Evolutionary conservation across 306 rosid genomes (phyloP), one percentile per base, ranked within the genome.

Genomic region (Quercus rubra): DNA sequence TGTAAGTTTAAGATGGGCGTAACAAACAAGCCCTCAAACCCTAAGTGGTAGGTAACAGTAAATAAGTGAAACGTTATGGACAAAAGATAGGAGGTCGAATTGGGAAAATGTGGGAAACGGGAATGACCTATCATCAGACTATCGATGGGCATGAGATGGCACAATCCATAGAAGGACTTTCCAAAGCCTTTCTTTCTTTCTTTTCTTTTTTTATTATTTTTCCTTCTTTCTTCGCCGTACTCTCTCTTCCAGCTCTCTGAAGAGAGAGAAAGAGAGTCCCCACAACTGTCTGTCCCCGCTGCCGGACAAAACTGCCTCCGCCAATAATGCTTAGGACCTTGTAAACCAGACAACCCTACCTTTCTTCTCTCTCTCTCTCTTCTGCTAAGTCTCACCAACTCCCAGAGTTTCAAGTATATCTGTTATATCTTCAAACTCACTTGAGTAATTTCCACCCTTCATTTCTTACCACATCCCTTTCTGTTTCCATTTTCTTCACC

Each of bases 241-340:
- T 70, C 74, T 71, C 46, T 43, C 28, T 69, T 27, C 46, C 46
- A 38, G 43, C 11, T 38, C 43, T 7, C 10, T 33, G 38, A 54
- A 14, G 70, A 70, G 17, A 81, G 76, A 74, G 85, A 68, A 74
- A 56, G 61, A 46, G 58, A 55, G 76, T 30, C 90, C 97, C 97
- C 97, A 88, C 98, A 90, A 83, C 93, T 72, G 80, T 85, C 83
- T 91, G 93, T 90, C 90, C 74, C 78, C 84, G 91, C 89, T 88
- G 92, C 82, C 38, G 85, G 97, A 92, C 97, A 91, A 92, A 89
- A 83, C 93, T 92, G 93, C 90, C 90, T 86, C 90, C 86, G 85
- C 92, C 97, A 95, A 95, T 95, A 95, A 92, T 90, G 97, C 89
- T 91, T 89, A 86, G 90, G 93, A 81, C 88, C 88, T 89, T 89